Evolutionary conservation across 352 stramenopile genomes (phyloP).

Genomic region (Nothophytophthora sp.): DNA sequence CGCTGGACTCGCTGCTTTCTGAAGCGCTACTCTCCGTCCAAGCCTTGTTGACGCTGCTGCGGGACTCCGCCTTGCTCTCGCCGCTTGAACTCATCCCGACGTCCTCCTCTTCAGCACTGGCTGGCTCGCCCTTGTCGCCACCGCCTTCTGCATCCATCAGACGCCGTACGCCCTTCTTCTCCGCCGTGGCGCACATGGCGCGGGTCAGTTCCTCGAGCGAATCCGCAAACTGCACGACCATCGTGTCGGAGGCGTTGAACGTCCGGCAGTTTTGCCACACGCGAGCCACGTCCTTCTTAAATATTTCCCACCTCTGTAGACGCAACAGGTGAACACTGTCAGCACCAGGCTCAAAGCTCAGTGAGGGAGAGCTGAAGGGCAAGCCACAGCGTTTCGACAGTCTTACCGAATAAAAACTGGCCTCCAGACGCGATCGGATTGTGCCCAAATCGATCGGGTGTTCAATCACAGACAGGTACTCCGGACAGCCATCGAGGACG

Average conservation of each 20-base stretch:
- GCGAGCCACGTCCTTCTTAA: constrained; percentile 77
- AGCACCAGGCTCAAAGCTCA: not conserved
- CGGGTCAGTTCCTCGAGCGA: constrained; percentile 64
- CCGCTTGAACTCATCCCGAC: constrained; percentile 36
- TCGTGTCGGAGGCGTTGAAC: constrained; percentile 78
- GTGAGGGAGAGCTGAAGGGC: not conserved
- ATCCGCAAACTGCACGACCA: constrained; percentile 80
- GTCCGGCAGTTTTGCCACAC: constrained; percentile 86
- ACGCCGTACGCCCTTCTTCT: constrained; percentile 50
- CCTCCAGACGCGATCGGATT: constrained; percentile 60
- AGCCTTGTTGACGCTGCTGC: constrained; percentile 54
- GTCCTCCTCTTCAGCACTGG: constrained; percentile 42
- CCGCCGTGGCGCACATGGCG: constrained; percentile 57
- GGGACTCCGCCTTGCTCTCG: constrained; percentile 44
- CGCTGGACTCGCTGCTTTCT: constrained; percentile 61
- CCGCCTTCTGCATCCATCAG: constrained; percentile 35
- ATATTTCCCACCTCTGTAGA: constrained; percentile 66
- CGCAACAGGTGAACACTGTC: constrained; percentile 13
- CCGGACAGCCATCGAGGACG: constrained; percentile 76
- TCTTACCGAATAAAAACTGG: constrained; percentile 69
- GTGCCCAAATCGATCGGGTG: constrained; percentile 88
- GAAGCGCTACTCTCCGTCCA: constrained; percentile 68
- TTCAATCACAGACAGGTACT: constrained; percentile 83
- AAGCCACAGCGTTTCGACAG: not conserved
- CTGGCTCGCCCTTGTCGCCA: constrained; percentile 11